Base-by-base conservation (phyloP, 2,329 filamentous ascomycete genomes). In the Ophiostoma sp. region DNA sequence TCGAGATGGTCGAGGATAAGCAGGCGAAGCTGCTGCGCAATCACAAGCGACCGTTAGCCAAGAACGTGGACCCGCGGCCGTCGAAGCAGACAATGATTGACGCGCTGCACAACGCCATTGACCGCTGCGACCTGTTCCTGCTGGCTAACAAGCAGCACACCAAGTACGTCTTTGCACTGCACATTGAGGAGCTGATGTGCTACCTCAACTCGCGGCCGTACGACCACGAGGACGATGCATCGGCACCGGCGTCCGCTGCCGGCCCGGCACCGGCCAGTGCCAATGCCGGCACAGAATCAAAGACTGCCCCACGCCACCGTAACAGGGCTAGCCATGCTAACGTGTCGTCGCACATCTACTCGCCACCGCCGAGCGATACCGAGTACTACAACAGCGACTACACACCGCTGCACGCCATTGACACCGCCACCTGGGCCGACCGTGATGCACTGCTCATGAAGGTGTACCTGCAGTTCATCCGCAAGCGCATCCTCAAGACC, bases 401-500 rank as follows among this genome's bases (percentile, higher is more conserved):
- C 40, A 42, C 66, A 8, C 16, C 69, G 1, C 82, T 85, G 41
- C 77, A 81, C 11, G 78, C 81, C 8, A 81, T 87, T 42, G 78
- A 81, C 67, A 75, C 78, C 5, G 81, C 80, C 0, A 77, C 79
- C 12, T 80, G 82, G 0, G 81, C 82, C 18, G 78, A 82, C 14
- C 80, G 82, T 42, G 82, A 86, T 70, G 74, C 78, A 16, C 77
- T 77, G 11, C 79, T 86, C n/a, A 81, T 86, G 77, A 76, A 79
- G 2, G 78, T 84, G 1, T 87, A 86, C 72, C 85, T 85, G 69
- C 71, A 77, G 7, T 74, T 77, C 0, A 77, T 87, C 14, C 78
- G 81, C 4, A 75, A 72, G 3, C 74, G 75, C 3, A 81, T 85
- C 14, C 12, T n/a, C 2, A 5, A 9, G 2, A 45, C 49, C 1